phyloP scores from a whole-genome alignment of 2,329 filamentous ascomycete genomes.

The Grosmannia clavigera region DNA sequence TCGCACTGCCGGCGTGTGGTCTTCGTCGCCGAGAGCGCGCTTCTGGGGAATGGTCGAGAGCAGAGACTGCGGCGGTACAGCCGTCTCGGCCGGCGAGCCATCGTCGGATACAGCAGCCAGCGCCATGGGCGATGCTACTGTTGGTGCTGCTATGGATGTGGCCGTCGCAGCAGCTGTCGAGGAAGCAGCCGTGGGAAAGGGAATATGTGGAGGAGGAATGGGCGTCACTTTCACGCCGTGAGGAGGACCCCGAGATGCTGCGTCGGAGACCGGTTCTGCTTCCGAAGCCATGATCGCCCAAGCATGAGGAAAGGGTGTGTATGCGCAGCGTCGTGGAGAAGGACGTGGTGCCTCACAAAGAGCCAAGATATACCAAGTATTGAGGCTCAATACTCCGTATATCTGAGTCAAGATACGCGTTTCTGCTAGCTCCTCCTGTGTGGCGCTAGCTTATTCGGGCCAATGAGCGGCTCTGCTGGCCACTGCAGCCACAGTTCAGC shows the following conservation, averaged over 20 bases:
- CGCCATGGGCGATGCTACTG: constrained; percentile 8
- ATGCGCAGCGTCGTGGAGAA: not conserved
- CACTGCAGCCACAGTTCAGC: constrained; percentile 11
- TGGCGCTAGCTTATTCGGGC: constrained; percentile 3
- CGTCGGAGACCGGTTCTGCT: not conserved
- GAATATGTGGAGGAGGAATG: constrained; percentile 12
- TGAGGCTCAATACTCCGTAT: no score
- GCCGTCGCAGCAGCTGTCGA: not conserved
- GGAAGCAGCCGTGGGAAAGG: not conserved
- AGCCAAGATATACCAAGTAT: not conserved
- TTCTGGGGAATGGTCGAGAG: constrained; percentile 46
- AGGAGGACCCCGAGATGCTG: not conserved
- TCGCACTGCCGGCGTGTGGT: constrained; percentile 56
- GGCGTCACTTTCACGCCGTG: constrained; percentile 10
- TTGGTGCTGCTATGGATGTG: not conserved
- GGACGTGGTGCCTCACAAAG: not conserved
- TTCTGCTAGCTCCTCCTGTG: not conserved
- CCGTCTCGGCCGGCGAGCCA: not conserved
- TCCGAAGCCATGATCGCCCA: constrained; percentile 4
- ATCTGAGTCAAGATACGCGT: not conserved
- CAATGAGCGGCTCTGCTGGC: not conserved
- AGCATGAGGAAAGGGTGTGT: no score
- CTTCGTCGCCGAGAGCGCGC: constrained; percentile 49
- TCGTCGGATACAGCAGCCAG: not conserved
- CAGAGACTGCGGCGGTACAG: not conserved